Conservation (phyloP, 75 land plant species). For the Larix kaempferi region DNA sequence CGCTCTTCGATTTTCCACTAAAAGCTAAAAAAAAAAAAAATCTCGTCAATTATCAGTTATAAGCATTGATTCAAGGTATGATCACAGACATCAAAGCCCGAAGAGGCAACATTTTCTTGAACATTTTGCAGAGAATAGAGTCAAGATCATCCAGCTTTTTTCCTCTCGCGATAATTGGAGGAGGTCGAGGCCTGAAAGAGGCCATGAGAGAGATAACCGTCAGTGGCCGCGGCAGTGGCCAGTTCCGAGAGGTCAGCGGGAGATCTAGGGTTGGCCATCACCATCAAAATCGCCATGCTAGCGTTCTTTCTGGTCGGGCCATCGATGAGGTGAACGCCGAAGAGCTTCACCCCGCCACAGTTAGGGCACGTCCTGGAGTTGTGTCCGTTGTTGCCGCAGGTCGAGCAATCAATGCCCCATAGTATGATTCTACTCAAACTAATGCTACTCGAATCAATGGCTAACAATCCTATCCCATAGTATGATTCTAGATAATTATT, state of each 20-base stretch:
- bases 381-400: slow-evolving; percentile 70
- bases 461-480: no score
- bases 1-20: no score
- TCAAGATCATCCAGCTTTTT: slow-evolving; percentile 53
- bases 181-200: slow-evolving; percentile 56
- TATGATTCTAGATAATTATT: no score
- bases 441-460: no score
- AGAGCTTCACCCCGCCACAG: slow-evolving; percentile 50
- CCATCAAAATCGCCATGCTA: slow-evolving; percentile 55
- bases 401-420: no score
- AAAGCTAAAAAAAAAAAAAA: no score
- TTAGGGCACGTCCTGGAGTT: slow-evolving; percentile 68
- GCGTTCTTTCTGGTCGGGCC: slow-evolving; percentile 68
- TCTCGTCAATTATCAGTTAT: no score
- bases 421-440: no score
- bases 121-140: no score
- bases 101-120: no score
- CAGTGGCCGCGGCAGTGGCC: slow-evolving; percentile 18
- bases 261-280: neutral
- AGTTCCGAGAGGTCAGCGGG: slow-evolving; percentile 16
- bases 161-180: slow-evolving; percentile 65
- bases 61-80: no score
- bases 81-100: no score
- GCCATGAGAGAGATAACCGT: slow-evolving; percentile 81
- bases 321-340: slow-evolving; percentile 63